Percentiles rank a stretch among this genome's conserved stretches.
Conservation (phyloP, 441 rosid genomes). For the Euphorbia schlechtendalii region DNA sequence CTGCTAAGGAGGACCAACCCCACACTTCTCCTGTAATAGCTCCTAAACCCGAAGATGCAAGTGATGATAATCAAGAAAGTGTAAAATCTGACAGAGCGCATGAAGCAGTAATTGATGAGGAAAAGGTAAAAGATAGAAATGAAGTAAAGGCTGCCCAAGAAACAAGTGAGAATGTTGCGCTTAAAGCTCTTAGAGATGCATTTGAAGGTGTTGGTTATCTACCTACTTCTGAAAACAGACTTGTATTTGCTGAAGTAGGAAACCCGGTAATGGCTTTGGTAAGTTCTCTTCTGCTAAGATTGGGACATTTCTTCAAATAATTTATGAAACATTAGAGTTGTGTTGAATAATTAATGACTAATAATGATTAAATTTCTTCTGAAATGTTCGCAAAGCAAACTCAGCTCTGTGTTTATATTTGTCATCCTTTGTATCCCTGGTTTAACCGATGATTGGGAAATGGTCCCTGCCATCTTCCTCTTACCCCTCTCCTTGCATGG, state of each 20-base stretch:
- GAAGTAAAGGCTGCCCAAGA: slow-evolving; percentile 36
- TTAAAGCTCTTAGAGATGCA: slow-evolving; percentile 78
- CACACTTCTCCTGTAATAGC: slow-evolving; percentile 37
- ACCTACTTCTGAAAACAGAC: slow-evolving; percentile 48
- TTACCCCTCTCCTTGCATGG: not conserved
- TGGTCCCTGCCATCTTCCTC: not conserved
- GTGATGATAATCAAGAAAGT: slow-evolving; percentile 34
- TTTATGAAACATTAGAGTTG: not conserved
- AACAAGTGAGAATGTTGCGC: slow-evolving; percentile 46
- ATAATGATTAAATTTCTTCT: not conserved
- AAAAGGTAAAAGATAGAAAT: slow-evolving; percentile 32
- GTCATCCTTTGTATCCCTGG: not conserved
- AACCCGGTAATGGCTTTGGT: slow-evolving; percentile 98
- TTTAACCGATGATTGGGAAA: not conserved
- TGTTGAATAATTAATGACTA: not conserved
- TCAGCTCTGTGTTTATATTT: not conserved
- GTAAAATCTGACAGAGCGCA: slow-evolving; percentile 29
- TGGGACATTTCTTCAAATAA: not conserved
- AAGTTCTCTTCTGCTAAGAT: slow-evolving; percentile 27
- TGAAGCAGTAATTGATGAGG: slow-evolving; percentile 36
- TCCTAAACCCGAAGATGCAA: slow-evolving; percentile 46
- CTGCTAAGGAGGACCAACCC: slow-evolving; percentile 39
- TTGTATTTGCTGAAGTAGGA: slow-evolving; percentile 89
- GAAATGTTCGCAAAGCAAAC: not conserved
- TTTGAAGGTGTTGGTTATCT: slow-evolving; percentile 76